phyloP scores from a whole-genome alignment of 768 basidiomycete species.

The Hortiboletus flavorubellus region DNA sequence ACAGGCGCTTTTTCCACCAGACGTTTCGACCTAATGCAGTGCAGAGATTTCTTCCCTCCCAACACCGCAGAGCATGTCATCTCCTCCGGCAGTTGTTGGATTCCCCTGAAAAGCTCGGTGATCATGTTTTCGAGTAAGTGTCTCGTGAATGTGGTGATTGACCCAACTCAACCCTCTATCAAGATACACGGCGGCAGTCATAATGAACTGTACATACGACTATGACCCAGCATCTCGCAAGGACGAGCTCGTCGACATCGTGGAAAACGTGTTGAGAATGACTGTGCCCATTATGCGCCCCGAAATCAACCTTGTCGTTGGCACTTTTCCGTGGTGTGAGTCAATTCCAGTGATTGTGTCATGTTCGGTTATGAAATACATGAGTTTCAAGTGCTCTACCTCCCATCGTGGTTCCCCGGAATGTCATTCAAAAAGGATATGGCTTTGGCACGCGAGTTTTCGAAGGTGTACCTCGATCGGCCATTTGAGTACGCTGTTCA shows the following conservation, averaged over 20 bases:
- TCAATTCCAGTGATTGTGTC: background rate
- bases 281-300: background rate
- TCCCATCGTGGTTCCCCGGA: slow-evolving; percentile 5
- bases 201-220: slow-evolving; percentile 4
- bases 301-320: background rate
- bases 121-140: slow-evolving; percentile 10
- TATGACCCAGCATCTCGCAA: slow-evolving; percentile 4
- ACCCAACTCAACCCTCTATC: too few species aligned
- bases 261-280: background rate
- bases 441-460: background rate
- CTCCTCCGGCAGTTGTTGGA: slow-evolving; percentile 1
- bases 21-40: background rate
- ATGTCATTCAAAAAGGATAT: slow-evolving; percentile 1
- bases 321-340: slow-evolving; percentile 1
- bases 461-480: background rate
- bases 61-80: slow-evolving; percentile 1
- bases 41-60: background rate
- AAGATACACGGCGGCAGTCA: slow-evolving; percentile 1
- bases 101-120: background rate
- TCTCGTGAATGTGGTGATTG: background rate
- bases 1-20: slow-evolving; percentile 15
- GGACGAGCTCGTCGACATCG: slow-evolving; percentile 2
- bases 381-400: background rate
- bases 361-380: background rate
- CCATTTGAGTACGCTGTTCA: slow-evolving; percentile 4